Conservation (phyloP, 164 flowering plant genomes). For the Chloranthus sessilifolius region DNA sequence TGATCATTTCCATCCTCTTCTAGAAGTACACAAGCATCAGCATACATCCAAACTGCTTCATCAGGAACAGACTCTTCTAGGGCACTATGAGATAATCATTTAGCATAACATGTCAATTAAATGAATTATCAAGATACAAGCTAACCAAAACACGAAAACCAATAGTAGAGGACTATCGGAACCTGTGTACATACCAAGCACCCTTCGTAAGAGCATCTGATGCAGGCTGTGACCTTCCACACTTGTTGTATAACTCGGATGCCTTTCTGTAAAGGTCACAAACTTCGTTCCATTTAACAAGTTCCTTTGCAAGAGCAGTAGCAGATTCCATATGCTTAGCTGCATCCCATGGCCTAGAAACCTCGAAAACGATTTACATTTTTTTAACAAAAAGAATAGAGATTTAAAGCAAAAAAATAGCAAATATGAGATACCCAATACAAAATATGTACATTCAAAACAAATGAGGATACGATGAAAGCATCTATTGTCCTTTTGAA, state of each 20-base stretch:
- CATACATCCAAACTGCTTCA: constrained; percentile 67
- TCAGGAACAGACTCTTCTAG: constrained; percentile 76
- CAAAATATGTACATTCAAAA: too few species aligned
- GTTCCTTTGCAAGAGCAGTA: constrained; percentile 73
- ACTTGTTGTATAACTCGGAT: constrained; percentile 67
- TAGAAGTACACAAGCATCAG: constrained; percentile 72
- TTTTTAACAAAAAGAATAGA: too few species aligned
- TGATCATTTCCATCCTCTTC: constrained; percentile 96
- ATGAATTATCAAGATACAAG: too few species aligned
- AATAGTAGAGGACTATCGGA: background rate
- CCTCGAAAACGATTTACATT: constrained; percentile 45
- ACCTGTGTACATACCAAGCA: constrained; percentile 57
- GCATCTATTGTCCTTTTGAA: too few species aligned
- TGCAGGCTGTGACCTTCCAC: constrained; percentile 92
- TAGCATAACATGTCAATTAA: background rate
- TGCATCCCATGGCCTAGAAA: constrained; percentile 94
- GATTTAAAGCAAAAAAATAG: too few species aligned
- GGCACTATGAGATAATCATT: constrained; percentile 49
- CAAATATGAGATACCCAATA: too few species aligned
- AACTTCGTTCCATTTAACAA: constrained; percentile 74
- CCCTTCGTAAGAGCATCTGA: constrained; percentile 94
- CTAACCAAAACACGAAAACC: background rate
- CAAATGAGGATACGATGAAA: too few species aligned
- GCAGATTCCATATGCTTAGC: constrained; percentile 98
- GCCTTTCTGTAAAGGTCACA: constrained; percentile 78